Base-by-base conservation (phyloP, 768 basidiomycete genomes). In the Lentinula sp. region DNA sequence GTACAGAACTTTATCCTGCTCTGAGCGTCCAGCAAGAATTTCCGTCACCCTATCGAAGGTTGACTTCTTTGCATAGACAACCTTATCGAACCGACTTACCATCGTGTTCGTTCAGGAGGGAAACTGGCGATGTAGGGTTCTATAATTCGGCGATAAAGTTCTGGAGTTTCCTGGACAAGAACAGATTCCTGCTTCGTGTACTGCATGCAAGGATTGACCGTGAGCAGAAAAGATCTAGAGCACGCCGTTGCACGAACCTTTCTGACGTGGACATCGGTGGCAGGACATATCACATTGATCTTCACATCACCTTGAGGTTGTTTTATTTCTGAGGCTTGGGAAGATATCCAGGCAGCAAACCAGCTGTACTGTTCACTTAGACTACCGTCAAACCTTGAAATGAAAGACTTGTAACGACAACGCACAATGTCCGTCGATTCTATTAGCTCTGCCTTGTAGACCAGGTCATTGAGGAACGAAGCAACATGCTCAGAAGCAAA, bases 231-330 rank as follows among this genome's bases (percentile, higher is more conserved):
- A 10, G 48, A 59, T 39, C 45, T 39, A 53, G 50, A 37, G 3
- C 16, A 43, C 41, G 20, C 20, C 2, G 1, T 33, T 2, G 46
- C 48, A 53, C 66, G 35, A 41, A 87, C 90, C 81, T 97, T 97
- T 63, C 81, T 81, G 61, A 98, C 87, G 68, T 98, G 95, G 3
- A 87, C 84, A 7, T 94, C 90, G 0, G 93, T 98, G 1, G 93
- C 93, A 15, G 96, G 96, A 63, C 81, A 90, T 56, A 97, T 87
- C 16, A 94, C 77, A 63, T 86, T 90, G 65, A 98, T 82, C 74
- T 92, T 92, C 61, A 94, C 75, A 66, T 97, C 95, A 1, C 67
- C 45, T 73, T 76, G 65, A 60, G 77, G 75, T 58, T 78, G 70
- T 7, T 72, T 75, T 70, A 35, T 74, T 71, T 32, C 43, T 68